Conservation (phyloP, 1,139 yeast genomes). For the Yamadazyma dushanensis region DNA sequence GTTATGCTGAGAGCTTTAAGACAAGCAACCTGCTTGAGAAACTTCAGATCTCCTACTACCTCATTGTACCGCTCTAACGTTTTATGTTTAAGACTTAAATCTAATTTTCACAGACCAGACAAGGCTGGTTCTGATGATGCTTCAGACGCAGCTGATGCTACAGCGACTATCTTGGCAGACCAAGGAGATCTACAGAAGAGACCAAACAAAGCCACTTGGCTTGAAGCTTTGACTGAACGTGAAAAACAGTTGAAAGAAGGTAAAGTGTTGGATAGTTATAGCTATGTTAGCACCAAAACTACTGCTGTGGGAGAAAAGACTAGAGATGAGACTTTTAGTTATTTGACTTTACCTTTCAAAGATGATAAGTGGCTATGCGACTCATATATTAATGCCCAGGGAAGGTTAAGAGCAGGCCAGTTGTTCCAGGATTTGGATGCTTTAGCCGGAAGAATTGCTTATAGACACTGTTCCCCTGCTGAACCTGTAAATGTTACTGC, state of each 20-base stretch:
- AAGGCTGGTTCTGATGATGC: constrained; percentile 42
- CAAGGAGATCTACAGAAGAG: constrained; percentile 31
- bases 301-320: constrained; percentile 72
- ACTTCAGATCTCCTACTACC: neutral
- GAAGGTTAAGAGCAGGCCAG: constrained; percentile 87
- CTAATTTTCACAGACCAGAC: constrained; percentile 39
- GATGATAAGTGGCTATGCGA: constrained; percentile 83
- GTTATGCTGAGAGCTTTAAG: neutral
- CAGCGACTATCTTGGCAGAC: constrained; percentile 64
- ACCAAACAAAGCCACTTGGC: constrained; percentile 74
- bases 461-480: constrained; percentile 84
- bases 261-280: constrained; percentile 64
- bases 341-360: constrained; percentile 74
- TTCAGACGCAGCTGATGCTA: constrained; percentile 67
- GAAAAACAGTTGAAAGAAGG: constrained; percentile 71
- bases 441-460: constrained; percentile 83
- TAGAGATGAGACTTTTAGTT: constrained; percentile 74
- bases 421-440: constrained; percentile 90
- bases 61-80: neutral
- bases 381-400: constrained; percentile 84
- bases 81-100: constrained; percentile 6
- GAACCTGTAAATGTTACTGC: constrained; percentile 94
- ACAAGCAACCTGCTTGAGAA: neutral
- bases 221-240: constrained; percentile 77
- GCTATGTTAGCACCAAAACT: constrained; percentile 72